Evolutionary conservation across 2,329 filamentous ascomycete species (phyloP).

Genomic region (Fusarium humuli): DNA sequence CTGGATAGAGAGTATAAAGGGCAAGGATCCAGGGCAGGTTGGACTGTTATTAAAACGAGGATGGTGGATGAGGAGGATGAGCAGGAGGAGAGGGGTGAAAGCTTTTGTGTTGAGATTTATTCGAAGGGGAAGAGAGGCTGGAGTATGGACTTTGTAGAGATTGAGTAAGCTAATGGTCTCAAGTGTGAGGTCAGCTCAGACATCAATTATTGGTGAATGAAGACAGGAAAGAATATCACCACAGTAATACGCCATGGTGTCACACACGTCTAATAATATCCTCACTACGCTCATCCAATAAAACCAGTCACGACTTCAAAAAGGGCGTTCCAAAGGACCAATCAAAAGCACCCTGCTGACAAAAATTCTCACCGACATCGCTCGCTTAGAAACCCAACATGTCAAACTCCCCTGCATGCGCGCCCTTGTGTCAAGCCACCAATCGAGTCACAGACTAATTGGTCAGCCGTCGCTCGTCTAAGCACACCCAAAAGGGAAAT

Average conservation of each 20-base stretch:
- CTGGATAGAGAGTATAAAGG: slow-evolving; percentile 29
- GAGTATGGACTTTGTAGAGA: slow-evolving; percentile 40
- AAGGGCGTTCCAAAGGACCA: neutral
- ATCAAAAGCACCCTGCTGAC: neutral
- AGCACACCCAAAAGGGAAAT: neutral
- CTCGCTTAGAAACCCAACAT: neutral
- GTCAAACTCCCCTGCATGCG: neutral
- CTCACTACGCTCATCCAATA: neutral
- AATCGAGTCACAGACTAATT: neutral
- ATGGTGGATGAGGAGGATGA: slow-evolving; percentile 31
- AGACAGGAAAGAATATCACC: neutral
- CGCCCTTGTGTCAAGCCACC: neutral
- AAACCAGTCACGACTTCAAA: neutral
- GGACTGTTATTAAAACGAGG: slow-evolving; percentile 27
- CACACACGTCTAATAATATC: neutral
- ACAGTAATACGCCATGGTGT: neutral
- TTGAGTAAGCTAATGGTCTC: neutral
- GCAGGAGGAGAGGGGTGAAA: neutral
- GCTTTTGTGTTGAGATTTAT: slow-evolving; percentile 36
- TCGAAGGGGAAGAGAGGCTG: slow-evolving; percentile 25
- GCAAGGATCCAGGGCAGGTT: slow-evolving; percentile 9
- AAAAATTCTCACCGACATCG: slow-evolving; percentile 2
- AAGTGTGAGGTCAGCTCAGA: neutral
- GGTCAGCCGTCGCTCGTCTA: neutral
- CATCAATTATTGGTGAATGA: neutral